phyloP scores from a whole-genome alignment of 345 rosid species.

The Punica granatum region DNA sequence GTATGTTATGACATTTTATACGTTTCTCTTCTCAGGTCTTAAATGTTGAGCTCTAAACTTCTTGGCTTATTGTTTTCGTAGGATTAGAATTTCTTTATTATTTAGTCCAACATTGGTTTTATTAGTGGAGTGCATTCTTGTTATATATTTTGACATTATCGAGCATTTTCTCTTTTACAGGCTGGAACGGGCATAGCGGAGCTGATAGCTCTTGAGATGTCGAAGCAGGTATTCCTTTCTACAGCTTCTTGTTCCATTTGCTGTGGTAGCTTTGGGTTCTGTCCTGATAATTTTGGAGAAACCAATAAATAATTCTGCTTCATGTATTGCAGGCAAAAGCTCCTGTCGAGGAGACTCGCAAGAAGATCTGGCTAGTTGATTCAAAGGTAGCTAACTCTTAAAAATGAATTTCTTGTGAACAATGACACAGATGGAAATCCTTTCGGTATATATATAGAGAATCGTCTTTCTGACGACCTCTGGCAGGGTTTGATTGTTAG shows the following conservation, averaged over 20 bases:
- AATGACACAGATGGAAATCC: not conserved
- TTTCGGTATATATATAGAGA: not conserved
- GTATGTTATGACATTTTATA: slow-evolving; percentile 25
- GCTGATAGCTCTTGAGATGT: slow-evolving; percentile 83
- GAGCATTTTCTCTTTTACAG: slow-evolving; percentile 27
- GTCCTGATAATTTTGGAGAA: not conserved
- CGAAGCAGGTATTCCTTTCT: slow-evolving; percentile 55
- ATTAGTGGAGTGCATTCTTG: too few species aligned
- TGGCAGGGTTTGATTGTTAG: slow-evolving; percentile 76
- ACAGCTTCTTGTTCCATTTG: not conserved
- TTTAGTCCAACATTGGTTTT: too few species aligned
- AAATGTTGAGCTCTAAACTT: not conserved
- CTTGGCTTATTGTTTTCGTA: too few species aligned
- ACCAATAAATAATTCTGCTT: not conserved
- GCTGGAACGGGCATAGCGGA: slow-evolving; percentile 98
- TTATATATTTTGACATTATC: not conserved
- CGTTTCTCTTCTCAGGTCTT: not conserved
- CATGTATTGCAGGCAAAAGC: slow-evolving; percentile 43
- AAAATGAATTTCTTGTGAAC: too few species aligned
- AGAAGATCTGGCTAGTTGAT: slow-evolving; percentile 91
- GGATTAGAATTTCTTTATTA: too few species aligned
- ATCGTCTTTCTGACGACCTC: not conserved
- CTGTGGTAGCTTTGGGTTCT: not conserved
- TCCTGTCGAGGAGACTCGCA: slow-evolving; percentile 66
- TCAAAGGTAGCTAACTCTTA: slow-evolving; percentile 53